A percentile compares a stretch with the other conserved stretches of the same genome.
These are phyloP conservation scores for Agrocybe pediades DNA, from an alignment of 768 basidiomycete species.

Conservation along the genomic window DNA sequence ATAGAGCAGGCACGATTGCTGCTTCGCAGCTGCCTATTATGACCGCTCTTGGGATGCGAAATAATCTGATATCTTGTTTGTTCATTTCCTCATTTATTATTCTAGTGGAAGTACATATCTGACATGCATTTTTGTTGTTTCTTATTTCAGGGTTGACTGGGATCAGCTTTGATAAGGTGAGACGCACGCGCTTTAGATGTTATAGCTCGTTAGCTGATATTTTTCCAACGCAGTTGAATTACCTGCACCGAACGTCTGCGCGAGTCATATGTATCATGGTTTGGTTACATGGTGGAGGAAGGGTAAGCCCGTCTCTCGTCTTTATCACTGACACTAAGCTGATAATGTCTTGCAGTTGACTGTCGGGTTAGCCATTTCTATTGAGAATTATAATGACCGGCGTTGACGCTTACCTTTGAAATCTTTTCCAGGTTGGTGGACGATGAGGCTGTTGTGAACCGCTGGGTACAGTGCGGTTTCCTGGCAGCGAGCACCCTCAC, in stretches of 20 bases:
- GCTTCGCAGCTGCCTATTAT: constrained; percentile 55
- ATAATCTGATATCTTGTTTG: constrained; percentile 49
- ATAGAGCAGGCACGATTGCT: constrained; percentile 45
- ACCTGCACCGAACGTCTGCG: constrained; percentile 49
- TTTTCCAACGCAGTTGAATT: constrained; percentile 35
- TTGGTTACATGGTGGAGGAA: constrained; percentile 49
- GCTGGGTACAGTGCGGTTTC: constrained; percentile 37
- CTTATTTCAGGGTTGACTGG: constrained; percentile 48
- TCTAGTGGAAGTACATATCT: no score
- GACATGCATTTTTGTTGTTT: neutral
- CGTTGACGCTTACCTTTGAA: neutral
- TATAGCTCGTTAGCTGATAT: neutral
- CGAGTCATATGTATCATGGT: constrained; percentile 47
- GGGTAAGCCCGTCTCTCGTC: constrained; percentile 30
- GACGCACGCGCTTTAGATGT: neutral
- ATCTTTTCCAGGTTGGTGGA: constrained; percentile 12
- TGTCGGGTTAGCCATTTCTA: constrained; percentile 13
- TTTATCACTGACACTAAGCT: neutral
- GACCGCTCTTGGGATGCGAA: constrained; percentile 59
- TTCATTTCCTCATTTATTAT: neutral
- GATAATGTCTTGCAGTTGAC: constrained; percentile 11
- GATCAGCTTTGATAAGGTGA: constrained; percentile 46
- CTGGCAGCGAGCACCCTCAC: constrained; percentile 40
- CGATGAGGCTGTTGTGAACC: constrained; percentile 18
- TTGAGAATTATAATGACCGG: neutral